Evolutionary conservation across 306 rosid genomes (phyloP).

Genomic region (Trichosanthes truncata): DNA sequence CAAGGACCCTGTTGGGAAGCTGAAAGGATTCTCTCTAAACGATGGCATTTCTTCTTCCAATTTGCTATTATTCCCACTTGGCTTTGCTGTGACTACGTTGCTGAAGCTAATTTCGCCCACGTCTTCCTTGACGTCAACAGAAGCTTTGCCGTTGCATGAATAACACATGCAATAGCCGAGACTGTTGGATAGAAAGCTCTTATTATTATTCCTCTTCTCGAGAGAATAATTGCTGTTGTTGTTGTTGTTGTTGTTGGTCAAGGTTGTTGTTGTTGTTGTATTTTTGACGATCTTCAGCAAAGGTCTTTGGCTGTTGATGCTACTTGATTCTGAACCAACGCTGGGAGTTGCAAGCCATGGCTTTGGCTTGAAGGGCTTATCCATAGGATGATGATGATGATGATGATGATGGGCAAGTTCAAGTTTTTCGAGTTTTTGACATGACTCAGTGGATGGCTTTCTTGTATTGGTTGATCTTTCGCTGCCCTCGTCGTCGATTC

Average conservation of each 20-base stretch:
- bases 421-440: background rate
- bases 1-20: slow-evolving; percentile 19
- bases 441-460: background rate
- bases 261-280: background rate
- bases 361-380: slow-evolving; percentile 16
- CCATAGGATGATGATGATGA: background rate
- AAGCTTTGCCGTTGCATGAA: slow-evolving; percentile 44
- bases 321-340: slow-evolving; percentile 64
- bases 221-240: background rate
- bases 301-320: slow-evolving; percentile 53
- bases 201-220: background rate
- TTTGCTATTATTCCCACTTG: background rate
- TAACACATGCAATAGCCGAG: slow-evolving; percentile 44
- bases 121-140: slow-evolving; percentile 48
- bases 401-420: background rate
- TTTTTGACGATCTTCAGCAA: slow-evolving; percentile 16
- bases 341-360: slow-evolving; percentile 47
- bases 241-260: background rate
- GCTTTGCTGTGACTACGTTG: slow-evolving; percentile 11
- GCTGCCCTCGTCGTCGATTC: slow-evolving; percentile 11
- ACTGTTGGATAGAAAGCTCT: slow-evolving; percentile 11
- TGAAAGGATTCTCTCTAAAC: slow-evolving; percentile 8
- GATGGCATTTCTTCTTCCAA: background rate
- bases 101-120: slow-evolving; percentile 51
- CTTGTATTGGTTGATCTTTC: background rate